Evolutionary conservation across 2,329 filamentous ascomycete species (phyloP).

Genomic region (Boeremia lycopersici): DNA sequence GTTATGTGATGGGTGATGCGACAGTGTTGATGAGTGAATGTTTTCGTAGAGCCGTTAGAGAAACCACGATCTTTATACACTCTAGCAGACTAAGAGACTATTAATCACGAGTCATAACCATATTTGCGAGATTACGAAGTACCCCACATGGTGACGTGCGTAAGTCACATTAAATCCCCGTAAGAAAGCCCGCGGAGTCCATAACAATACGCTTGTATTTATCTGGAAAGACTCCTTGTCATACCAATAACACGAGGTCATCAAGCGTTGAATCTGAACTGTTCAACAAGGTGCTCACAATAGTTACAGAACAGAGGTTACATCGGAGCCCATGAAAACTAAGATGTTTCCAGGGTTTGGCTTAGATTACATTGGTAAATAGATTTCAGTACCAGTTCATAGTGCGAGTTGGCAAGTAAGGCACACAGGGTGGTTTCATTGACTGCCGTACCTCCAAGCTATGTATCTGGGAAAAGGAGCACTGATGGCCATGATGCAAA

Average conservation of each 20-base stretch:
- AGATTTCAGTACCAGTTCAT: neutral
- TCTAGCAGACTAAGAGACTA: slow-evolving; percentile 3
- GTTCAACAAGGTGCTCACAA: slow-evolving; percentile 1
- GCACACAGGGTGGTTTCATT: neutral
- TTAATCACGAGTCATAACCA: slow-evolving; percentile 3
- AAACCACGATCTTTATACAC: slow-evolving; percentile 5
- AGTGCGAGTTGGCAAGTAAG: neutral
- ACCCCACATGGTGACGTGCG: slow-evolving; percentile 7
- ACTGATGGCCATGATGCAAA: neutral
- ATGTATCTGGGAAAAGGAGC: neutral
- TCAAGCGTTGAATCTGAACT: slow-evolving; percentile 1
- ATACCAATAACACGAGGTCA: slow-evolving; percentile 1
- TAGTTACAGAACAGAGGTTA: neutral
- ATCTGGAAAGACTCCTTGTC: slow-evolving; percentile 1
- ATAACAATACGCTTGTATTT: slow-evolving; percentile 4
- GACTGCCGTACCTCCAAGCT: neutral
- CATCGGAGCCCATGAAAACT: neutral
- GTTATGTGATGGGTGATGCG: slow-evolving; percentile 6
- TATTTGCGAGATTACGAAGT: slow-evolving; percentile 3
- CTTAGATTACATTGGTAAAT: neutral
- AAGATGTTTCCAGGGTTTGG: neutral
- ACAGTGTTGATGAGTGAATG: neutral
- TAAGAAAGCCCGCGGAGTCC: slow-evolving; percentile 3
- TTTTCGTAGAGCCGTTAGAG: slow-evolving; percentile 1
- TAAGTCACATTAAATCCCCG: slow-evolving; percentile 7